phyloP scores from a whole-genome alignment of 108 stramenopile genomes.

The Cyclotella baltica region DNA sequence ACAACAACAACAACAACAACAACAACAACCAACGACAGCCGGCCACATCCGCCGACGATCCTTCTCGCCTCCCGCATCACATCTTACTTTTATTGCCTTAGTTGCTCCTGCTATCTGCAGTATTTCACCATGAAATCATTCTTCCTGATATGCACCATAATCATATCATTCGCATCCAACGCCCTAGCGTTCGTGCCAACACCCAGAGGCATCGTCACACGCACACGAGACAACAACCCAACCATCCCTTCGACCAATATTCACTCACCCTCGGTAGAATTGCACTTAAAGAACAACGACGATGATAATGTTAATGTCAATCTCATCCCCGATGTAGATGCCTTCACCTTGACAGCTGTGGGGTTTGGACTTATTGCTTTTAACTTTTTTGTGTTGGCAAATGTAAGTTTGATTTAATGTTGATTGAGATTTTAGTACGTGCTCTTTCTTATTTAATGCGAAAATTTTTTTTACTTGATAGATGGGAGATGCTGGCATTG shows the following conservation, averaged over 20 bases:
- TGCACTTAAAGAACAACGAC: constrained; percentile 11
- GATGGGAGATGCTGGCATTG: constrained; percentile 86
- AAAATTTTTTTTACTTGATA: background rate
- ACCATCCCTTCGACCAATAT: background rate
- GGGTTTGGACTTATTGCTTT: constrained; percentile 87
- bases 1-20: no score
- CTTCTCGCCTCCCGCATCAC: no score
- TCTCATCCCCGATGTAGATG: constrained; percentile 70
- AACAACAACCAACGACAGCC: no score
- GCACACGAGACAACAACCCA: background rate
- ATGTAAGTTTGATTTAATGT: constrained; percentile 45
- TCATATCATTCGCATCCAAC: background rate
- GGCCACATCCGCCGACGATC: no score
- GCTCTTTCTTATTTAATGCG: background rate
- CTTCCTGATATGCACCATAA: background rate
- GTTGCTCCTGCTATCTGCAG: no score
- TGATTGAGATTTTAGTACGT: background rate
- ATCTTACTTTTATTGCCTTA: no score
- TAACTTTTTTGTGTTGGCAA: constrained; percentile 87
- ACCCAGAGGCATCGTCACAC: background rate
- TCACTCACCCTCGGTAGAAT: background rate
- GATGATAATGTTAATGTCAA: constrained; percentile 70
- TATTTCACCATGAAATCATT: background rate
- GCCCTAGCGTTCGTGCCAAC: background rate
- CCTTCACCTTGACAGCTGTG: constrained; percentile 77